A percentile compares a stretch with the other conserved stretches of the same genome.
These are phyloP conservation scores for Chernovozyma aurita DNA, from an alignment of 1,139 yeast genomes.

Conservation along the genomic window DNA sequence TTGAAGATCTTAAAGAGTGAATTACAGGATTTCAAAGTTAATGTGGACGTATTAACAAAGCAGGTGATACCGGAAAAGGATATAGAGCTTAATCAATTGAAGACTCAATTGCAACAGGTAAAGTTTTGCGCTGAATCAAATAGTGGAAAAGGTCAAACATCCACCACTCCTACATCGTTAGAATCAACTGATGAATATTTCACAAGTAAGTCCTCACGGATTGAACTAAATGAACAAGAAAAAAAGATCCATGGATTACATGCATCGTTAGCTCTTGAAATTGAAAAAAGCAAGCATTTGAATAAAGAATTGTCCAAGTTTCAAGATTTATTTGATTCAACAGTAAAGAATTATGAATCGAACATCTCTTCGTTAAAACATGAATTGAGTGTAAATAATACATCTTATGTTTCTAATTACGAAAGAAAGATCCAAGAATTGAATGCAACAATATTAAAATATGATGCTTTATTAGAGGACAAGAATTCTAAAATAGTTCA, in stretches of 20 bases:
- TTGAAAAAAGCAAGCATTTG: slow-evolving; percentile 17
- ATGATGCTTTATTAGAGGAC: slow-evolving; percentile 34
- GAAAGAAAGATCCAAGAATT: slow-evolving; percentile 33
- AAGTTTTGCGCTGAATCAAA: slow-evolving; percentile 6
- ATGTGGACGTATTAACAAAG: slow-evolving; percentile 13
- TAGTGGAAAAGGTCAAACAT: background rate
- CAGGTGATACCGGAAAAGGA: slow-evolving; percentile 20
- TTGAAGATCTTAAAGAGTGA: slow-evolving; percentile 20
- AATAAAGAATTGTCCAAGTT: slow-evolving; percentile 14
- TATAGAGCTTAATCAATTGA: slow-evolving; percentile 19
- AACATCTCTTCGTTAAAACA: slow-evolving; percentile 22
- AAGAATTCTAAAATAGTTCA: slow-evolving; percentile 33
- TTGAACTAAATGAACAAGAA: slow-evolving; percentile 16
- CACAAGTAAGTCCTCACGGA: background rate
- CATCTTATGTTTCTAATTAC: slow-evolving; percentile 18
- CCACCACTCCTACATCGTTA: background rate
- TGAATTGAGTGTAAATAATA: slow-evolving; percentile 22
- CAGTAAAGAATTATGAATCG: slow-evolving; percentile 19
- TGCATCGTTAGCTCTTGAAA: slow-evolving; percentile 16
- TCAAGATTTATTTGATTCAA: slow-evolving; percentile 14
- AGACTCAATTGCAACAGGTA: slow-evolving; percentile 12
- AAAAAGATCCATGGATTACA: slow-evolving; percentile 16
- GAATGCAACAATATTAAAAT: slow-evolving; percentile 24
- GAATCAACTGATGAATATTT: background rate
- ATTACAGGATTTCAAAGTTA: slow-evolving; percentile 14